Conservation (phyloP, 495 filamentous ascomycete species). For the Penicillium bovifimosum region DNA sequence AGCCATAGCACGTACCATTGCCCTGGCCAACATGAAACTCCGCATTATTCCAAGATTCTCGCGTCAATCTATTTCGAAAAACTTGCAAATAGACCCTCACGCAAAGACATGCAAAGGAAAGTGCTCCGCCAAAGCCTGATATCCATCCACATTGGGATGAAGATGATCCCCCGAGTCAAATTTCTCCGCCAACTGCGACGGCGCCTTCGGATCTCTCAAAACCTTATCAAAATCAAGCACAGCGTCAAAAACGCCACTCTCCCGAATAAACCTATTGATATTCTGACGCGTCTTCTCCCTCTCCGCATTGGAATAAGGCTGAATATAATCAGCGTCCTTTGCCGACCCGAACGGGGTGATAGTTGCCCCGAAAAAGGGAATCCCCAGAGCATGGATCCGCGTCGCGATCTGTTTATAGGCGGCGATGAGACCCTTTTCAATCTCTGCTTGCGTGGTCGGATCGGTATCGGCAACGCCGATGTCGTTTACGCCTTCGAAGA, state of each 20-base stretch:
- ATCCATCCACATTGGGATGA: constrained; percentile 64
- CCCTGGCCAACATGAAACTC: background rate
- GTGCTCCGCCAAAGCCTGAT: constrained; percentile 54
- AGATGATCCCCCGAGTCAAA: constrained; percentile 66
- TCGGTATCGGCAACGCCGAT: constrained; percentile 51
- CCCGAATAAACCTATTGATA: constrained; percentile 60
- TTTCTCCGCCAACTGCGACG: constrained; percentile 37
- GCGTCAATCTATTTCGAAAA: background rate
- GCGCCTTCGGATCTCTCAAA: constrained; percentile 46
- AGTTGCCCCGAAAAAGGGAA: constrained; percentile 58
- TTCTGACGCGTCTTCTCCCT: constrained; percentile 52
- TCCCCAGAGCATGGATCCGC: constrained; percentile 50
- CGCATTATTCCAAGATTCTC: background rate
- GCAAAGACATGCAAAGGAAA: constrained; percentile 56
- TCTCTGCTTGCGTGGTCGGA: constrained; percentile 39
- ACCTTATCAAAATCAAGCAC: constrained; percentile 60
- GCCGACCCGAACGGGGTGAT: constrained; percentile 59
- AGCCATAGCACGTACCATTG: background rate
- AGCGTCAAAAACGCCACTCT: constrained; percentile 52
- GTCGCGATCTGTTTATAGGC: constrained; percentile 54
- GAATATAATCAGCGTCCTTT: constrained; percentile 23
- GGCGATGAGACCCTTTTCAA: constrained; percentile 47
- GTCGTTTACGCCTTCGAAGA: constrained; percentile 74
- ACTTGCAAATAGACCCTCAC: background rate
- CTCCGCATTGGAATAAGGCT: constrained; percentile 49